A percentile compares a stretch with the other conserved stretches of the same genome.
Conservation (phyloP, 805 yeast species). For the Lachancea kluyveri region DNA sequence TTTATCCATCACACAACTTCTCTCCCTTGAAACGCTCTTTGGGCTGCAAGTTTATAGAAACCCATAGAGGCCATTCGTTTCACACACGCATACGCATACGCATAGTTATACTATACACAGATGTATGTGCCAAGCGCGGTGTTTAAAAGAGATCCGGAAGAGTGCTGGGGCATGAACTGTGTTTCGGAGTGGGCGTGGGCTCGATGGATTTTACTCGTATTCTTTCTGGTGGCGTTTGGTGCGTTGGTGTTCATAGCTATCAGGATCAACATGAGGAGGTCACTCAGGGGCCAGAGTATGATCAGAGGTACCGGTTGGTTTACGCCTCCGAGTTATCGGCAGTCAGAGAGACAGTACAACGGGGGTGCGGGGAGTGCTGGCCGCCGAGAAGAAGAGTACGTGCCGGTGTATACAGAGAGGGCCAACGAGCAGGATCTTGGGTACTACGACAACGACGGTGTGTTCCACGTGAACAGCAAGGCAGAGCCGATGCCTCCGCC, state of each 20-base stretch:
- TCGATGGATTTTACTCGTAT: conserved; percentile 61
- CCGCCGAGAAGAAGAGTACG: conserved; percentile 32
- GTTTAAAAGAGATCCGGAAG: no score
- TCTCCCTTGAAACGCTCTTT: no score
- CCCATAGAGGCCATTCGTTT: no score
- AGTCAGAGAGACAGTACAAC: conserved; percentile 53
- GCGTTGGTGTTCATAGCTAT: conserved; percentile 45
- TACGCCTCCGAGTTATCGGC: conserved; percentile 75
- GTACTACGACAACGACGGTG: conserved; percentile 61
- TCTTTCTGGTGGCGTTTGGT: conserved; percentile 45
- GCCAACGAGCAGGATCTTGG: conserved; percentile 76
- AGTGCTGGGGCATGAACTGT: conserved; percentile 17
- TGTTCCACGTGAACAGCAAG: conserved; percentile 36
- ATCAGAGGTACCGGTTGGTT: conserved; percentile 77
- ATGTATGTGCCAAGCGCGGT: no score
- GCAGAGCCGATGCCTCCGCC: conserved; percentile 28
- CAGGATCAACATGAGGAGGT: conserved; percentile 48
- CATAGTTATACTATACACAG: no score
- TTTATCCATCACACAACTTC: no score
- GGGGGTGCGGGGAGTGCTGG: conserved; percentile 18
- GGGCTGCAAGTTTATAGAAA: no score
- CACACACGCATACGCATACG: no score
- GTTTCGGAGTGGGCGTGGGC: conserved; percentile 34
- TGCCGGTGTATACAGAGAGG: conserved; percentile 62
- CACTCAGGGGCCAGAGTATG: conserved; percentile 42